Conservation (phyloP, 768 basidiomycete species). For the Dioszegia crocea region DNA sequence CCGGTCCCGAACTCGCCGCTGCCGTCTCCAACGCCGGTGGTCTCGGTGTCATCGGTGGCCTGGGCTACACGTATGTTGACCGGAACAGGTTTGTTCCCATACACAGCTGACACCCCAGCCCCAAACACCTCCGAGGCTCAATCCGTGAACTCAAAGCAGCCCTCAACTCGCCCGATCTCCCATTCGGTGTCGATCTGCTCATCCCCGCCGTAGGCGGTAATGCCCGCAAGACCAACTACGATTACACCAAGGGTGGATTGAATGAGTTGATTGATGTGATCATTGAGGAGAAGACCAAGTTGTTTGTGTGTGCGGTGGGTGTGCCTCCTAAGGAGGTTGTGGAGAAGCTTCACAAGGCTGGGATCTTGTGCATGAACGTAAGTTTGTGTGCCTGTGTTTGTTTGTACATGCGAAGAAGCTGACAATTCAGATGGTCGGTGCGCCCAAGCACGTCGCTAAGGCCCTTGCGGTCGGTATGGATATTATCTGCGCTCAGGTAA, state of each 20-base stretch:
- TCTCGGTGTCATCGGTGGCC: slow-evolving; percentile 83
- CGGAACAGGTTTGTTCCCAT: not conserved
- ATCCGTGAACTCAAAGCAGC: slow-evolving; percentile 63
- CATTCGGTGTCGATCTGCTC: slow-evolving; percentile 88
- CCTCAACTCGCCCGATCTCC: slow-evolving; percentile 53
- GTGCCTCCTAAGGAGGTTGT: slow-evolving; percentile 77
- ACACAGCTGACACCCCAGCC: slow-evolving; percentile 59
- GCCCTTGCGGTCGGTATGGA: slow-evolving; percentile 73
- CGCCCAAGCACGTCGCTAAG: slow-evolving; percentile 62
- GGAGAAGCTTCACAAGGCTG: slow-evolving; percentile 74
- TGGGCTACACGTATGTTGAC: slow-evolving; percentile 37
- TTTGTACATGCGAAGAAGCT: not conserved
- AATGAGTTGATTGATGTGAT: slow-evolving; percentile 81
- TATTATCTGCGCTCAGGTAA: slow-evolving; percentile 73
- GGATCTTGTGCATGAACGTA: slow-evolving; percentile 86
- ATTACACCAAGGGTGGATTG: slow-evolving; percentile 85
- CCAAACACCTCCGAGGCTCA: slow-evolving; percentile 26
- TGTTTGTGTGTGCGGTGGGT: slow-evolving; percentile 82
- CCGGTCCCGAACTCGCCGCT: slow-evolving; percentile 74
- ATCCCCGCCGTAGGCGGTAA: slow-evolving; percentile 80
- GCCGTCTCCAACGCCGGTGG: slow-evolving; percentile 93
- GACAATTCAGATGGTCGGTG: slow-evolving; percentile 60
- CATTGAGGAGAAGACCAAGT: slow-evolving; percentile 78
- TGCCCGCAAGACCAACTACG: slow-evolving; percentile 79
- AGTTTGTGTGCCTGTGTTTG: slow-evolving; percentile 42